phyloP scores from a whole-genome alignment of 106 monocot species.

The Allium cepa region DNA sequence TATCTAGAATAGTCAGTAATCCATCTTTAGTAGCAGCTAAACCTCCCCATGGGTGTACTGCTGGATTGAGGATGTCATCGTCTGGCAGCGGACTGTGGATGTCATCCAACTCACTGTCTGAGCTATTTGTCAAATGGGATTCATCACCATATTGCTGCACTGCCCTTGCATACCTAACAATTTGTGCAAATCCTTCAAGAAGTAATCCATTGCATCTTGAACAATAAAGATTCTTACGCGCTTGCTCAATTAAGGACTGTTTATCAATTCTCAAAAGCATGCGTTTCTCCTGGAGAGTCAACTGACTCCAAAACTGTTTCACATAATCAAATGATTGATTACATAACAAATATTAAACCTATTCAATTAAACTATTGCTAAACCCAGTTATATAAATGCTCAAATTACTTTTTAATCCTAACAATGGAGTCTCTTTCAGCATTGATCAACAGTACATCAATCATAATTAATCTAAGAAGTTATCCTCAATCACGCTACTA shows the following conservation, averaged over 20 bases:
- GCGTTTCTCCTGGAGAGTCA: slow-evolving; percentile 50
- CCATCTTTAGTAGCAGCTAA: slow-evolving; percentile 78
- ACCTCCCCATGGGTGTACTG: slow-evolving; percentile 92
- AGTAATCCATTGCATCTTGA: slow-evolving; percentile 96
- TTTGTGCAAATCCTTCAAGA: slow-evolving; percentile 84
- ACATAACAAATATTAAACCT: too few species aligned
- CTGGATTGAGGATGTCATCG: slow-evolving; percentile 48
- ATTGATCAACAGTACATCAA: too few species aligned
- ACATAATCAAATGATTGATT: too few species aligned
- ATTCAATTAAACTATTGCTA: too few species aligned
- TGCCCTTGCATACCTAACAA: slow-evolving; percentile 72
- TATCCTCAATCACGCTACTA: too few species aligned
- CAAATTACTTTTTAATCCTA: too few species aligned
- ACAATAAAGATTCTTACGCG: slow-evolving; percentile 89
- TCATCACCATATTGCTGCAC: slow-evolving; percentile 46
- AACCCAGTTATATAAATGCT: too few species aligned
- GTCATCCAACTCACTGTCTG: slow-evolving; percentile 31
- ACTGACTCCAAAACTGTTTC: slow-evolving; percentile 78
- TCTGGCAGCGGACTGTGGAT: slow-evolving; percentile 61
- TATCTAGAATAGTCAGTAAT: slow-evolving; percentile 66
- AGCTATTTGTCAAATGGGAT: slow-evolving; percentile 11
- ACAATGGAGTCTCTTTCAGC: too few species aligned
- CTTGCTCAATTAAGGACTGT: slow-evolving; percentile 83
- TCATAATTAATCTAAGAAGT: too few species aligned
- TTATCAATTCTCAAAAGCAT: slow-evolving; percentile 82